phyloP scores from a whole-genome alignment of 2,329 filamentous ascomycete genomes.

The Nemania serpens region DNA sequence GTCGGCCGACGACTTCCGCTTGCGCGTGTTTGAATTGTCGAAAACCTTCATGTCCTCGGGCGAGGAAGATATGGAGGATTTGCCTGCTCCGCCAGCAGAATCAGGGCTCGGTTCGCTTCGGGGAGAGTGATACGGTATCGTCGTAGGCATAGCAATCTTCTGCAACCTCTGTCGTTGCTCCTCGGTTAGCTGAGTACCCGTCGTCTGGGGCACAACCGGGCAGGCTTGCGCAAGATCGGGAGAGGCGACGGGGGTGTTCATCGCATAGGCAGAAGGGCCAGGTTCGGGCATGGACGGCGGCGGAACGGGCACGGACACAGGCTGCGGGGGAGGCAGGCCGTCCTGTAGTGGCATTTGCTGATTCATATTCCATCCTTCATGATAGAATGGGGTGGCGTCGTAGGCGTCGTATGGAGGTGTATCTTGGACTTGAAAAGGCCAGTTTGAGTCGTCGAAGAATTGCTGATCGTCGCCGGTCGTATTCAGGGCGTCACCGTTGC shows the following conservation, averaged over 20 bases:
- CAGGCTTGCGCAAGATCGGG: slow-evolving; percentile 37
- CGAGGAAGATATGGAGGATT: slow-evolving; percentile 62
- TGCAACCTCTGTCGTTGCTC: slow-evolving; percentile 65
- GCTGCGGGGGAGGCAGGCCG: slow-evolving; percentile 38
- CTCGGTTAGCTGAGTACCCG: slow-evolving; percentile 54
- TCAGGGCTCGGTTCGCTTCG: slow-evolving; percentile 63
- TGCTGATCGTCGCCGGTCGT: slow-evolving; percentile 32
- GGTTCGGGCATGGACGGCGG: slow-evolving; percentile 39
- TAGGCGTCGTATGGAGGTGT: slow-evolving; percentile 54
- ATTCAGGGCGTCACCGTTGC: slow-evolving; percentile 19
- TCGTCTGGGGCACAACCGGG: slow-evolving; percentile 38
- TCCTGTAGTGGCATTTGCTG: slow-evolving; percentile 39
- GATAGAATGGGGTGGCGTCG: slow-evolving; percentile 44
- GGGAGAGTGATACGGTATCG: slow-evolving; percentile 64
- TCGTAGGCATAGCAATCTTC: slow-evolving; percentile 67
- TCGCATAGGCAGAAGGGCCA: slow-evolving; percentile 43
- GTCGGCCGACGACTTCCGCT: slow-evolving; percentile 72
- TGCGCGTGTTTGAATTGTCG: slow-evolving; percentile 57
- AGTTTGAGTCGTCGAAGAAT: slow-evolving; percentile 49
- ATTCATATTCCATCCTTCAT: slow-evolving; percentile 40
- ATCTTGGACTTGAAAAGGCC: slow-evolving; percentile 55
- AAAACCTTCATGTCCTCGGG: slow-evolving; percentile 58
- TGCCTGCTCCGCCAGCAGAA: slow-evolving; percentile 56
- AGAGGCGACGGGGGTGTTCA: slow-evolving; percentile 35
- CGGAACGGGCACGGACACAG: slow-evolving; percentile 36